phyloP scores from a whole-genome alignment of 345 rosid genomes.

The Salix dunnii region DNA sequence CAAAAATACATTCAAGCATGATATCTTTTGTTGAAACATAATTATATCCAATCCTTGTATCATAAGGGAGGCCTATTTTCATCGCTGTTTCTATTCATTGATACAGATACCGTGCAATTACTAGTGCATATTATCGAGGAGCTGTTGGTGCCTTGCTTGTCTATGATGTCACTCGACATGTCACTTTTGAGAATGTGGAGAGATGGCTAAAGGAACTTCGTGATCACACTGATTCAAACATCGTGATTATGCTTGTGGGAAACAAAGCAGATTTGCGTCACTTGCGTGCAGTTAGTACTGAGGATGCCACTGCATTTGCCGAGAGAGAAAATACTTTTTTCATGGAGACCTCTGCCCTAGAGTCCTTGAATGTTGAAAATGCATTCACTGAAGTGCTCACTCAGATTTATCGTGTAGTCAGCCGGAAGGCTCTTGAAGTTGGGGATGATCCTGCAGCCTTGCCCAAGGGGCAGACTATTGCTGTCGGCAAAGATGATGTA shows the following conservation, averaged over 20 bases:
- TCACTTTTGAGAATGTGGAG: slow-evolving; percentile 29
- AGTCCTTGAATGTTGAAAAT: slow-evolving; percentile 27
- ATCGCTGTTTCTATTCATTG: not conserved
- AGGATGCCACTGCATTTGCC: slow-evolving; percentile 26
- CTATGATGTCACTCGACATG: slow-evolving; percentile 28
- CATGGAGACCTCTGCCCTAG: slow-evolving; percentile 28
- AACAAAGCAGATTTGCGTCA: slow-evolving; percentile 32
- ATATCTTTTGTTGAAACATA: not conserved
- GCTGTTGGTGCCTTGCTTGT: slow-evolving; percentile 29
- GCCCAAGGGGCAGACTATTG: slow-evolving; percentile 28
- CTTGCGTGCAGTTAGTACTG: slow-evolving; percentile 21
- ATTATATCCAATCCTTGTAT: not conserved
- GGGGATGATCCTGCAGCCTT: slow-evolving; percentile 28
- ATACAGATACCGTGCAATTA: slow-evolving; percentile 25
- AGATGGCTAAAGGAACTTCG: slow-evolving; percentile 33
- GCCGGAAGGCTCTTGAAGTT: slow-evolving; percentile 27
- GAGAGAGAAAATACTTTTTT: slow-evolving; percentile 25
- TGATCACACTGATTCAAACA: slow-evolving; percentile 27
- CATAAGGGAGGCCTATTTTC: not conserved
- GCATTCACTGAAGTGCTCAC: slow-evolving; percentile 26
- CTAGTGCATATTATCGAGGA: slow-evolving; percentile 28
- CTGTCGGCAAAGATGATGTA: slow-evolving; percentile 25
- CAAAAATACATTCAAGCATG: too few species aligned
- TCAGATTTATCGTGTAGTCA: slow-evolving; percentile 25
- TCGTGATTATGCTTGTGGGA: slow-evolving; percentile 29